Evolutionary conservation across 2,329 filamentous ascomycete species (phyloP).

Genomic region (Aspergillus unguis): DNA sequence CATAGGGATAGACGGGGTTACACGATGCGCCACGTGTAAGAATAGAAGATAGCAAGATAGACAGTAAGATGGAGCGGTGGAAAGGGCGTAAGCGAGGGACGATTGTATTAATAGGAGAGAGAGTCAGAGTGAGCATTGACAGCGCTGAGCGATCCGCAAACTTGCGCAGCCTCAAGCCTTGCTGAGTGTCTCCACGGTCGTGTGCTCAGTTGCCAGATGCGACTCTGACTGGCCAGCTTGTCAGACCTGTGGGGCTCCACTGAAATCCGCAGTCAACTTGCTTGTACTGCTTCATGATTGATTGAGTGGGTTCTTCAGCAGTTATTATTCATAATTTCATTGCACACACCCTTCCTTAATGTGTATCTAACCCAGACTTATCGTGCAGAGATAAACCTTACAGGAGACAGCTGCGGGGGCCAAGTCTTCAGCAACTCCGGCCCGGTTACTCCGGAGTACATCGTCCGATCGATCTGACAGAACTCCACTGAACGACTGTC

Average conservation of each 20-base stretch:
- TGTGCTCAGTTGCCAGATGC: conserved; percentile 10
- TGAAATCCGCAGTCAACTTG: background rate
- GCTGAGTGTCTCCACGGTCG: background rate
- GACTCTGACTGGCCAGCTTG: conserved; percentile 2
- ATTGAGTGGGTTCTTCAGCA: too few relatives aligned
- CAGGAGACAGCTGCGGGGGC: too few relatives aligned
- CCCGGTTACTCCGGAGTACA: too few relatives aligned
- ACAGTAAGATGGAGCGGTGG: background rate
- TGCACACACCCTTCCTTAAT: too few relatives aligned
- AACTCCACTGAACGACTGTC: too few relatives aligned
- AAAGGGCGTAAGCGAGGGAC: background rate
- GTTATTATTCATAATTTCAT: too few relatives aligned
- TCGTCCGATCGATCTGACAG: too few relatives aligned
- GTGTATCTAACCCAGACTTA: background rate
- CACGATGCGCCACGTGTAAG: background rate
- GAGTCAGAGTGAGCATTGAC: background rate
- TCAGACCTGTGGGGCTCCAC: conserved; percentile 2
- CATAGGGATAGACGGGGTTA: conserved; percentile 5
- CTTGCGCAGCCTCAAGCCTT: background rate
- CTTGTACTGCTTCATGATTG: background rate
- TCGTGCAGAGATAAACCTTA: background rate
- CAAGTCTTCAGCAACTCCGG: too few relatives aligned
- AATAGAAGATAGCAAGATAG: background rate
- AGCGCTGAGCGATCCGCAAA: background rate
- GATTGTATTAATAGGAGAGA: background rate